Conservation (phyloP, 805 yeast genomes). For the Metschnikowia rubicola region DNA sequence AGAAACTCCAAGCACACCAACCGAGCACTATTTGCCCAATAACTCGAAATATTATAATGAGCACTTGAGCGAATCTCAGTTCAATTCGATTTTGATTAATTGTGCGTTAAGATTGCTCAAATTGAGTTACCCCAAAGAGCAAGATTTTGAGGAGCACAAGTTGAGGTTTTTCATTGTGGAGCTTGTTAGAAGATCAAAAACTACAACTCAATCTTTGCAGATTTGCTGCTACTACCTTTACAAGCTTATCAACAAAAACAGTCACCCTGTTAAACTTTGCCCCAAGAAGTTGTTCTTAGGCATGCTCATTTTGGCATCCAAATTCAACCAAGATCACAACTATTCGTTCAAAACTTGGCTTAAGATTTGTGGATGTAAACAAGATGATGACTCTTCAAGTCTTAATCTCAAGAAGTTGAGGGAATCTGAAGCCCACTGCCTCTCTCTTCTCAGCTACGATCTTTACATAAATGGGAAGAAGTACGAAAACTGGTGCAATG, state of each 20-base stretch:
- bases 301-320: slow-evolving; percentile 67
- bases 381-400: slow-evolving; percentile 17
- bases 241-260: slow-evolving; percentile 34
- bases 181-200: slow-evolving; percentile 49
- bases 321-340: slow-evolving; percentile 70
- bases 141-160: slow-evolving; percentile 15
- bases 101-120: slow-evolving; percentile 34
- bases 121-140: slow-evolving; percentile 23
- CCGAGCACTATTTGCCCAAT: slow-evolving; percentile 29
- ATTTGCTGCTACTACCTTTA: slow-evolving; percentile 64
- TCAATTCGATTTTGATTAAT: slow-evolving; percentile 38
- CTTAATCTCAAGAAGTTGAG: slow-evolving; percentile 49
- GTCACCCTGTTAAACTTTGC: slow-evolving; percentile 30
- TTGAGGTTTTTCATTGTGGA: slow-evolving; percentile 36
- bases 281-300: slow-evolving; percentile 68
- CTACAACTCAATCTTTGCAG: slow-evolving; percentile 61
- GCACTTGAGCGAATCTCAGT: slow-evolving; percentile 38
- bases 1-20: slow-evolving; percentile 11
- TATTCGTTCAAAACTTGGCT: slow-evolving; percentile 71
- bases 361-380: slow-evolving; percentile 57
- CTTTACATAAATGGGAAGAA: slow-evolving; percentile 48
- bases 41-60: slow-evolving; percentile 38
- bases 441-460: slow-evolving; percentile 54
- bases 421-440: slow-evolving; percentile 49
- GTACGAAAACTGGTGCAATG: slow-evolving; percentile 48